These are phyloP conservation scores for Verticillium zaregamsianum DNA, from an alignment of 2,329 filamentous ascomycete genomes.

Conservation along the genomic window DNA sequence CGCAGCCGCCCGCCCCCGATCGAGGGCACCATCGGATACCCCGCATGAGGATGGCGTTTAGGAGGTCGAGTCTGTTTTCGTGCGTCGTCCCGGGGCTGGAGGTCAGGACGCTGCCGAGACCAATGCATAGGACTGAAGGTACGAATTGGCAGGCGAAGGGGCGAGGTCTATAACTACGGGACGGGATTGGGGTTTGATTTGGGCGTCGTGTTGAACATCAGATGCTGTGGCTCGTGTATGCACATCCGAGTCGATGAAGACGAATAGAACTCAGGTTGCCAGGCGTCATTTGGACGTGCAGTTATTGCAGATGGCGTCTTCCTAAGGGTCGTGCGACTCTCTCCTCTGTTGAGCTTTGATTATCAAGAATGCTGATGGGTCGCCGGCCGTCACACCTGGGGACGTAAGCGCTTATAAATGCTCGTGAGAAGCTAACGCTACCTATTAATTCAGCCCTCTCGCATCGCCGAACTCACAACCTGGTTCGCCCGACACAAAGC, in stretches of 20 bases:
- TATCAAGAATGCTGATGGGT: neutral
- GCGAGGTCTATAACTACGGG: neutral
- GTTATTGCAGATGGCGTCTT: neutral
- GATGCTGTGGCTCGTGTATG: neutral
- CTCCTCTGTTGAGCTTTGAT: neutral
- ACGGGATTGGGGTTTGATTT: neutral
- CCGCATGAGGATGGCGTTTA: constrained; percentile 1
- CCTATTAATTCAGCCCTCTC: neutral
- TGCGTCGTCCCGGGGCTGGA: neutral
- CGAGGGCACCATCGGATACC: constrained; percentile 1
- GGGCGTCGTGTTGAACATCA: neutral
- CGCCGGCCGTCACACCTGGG: neutral
- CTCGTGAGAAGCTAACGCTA: neutral
- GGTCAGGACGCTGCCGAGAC: neutral
- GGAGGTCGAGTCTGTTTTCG: neutral
- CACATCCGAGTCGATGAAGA: neutral
- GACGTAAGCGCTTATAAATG: neutral
- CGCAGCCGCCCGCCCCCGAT: neutral
- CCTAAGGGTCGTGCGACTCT: neutral
- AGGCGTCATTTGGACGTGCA: neutral
- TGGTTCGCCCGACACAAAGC: too few species aligned
- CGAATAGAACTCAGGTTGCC: neutral
- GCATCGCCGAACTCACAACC: too few species aligned
- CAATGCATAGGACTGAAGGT: neutral
- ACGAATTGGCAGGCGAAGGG: neutral